Base-by-base conservation (phyloP, 257 asterid genomes). In the Nicotiana undulata region DNA sequence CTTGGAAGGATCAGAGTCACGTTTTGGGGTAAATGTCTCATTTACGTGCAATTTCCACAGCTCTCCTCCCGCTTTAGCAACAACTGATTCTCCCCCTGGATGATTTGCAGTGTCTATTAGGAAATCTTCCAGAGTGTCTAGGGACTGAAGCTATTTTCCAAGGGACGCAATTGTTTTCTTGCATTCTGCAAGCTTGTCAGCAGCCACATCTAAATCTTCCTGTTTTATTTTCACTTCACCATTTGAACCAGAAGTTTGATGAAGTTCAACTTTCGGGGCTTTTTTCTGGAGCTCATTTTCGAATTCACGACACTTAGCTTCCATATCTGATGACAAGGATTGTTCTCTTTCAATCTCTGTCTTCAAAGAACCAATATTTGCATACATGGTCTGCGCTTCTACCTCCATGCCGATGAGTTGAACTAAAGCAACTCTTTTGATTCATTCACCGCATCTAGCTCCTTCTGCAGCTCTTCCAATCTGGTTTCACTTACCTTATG, bases 151-250 rank as follows among this genome's bases (percentile, higher is more conserved):
- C 88, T 93, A 97, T 77, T 86, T 90, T 59, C 97, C 97, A 0
- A 93, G 91, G 13, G 97, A 91, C 64, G 97, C 95, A 75, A 93
- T 91, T 32, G 97, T 93, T 83, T 91, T 88, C 87, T 93, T 97
- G 86, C 97, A 93, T 79, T 93, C 97, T 77, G 95, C 84, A 52
- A 93, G 97, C 86, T 91, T 93, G 87, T 89, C 90, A 52, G 97
- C 97, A 79, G 97, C 95, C 29, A 89, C 90, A 5, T 83, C 91
- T 78, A 91, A 82, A 83, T 88, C 96, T 89, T 90, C 95, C 97
- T 93, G 94, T 81, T 93, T 93, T 74, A 89, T 56, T 68, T 89
- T 91, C 29, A 66, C 49, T 81, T 93, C 92, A 64, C 81, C 70
- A 32, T 79, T 86, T 75, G 88, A 77, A 84, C 76, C 70, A 78